Base-by-base conservation (phyloP, 2,329 filamentous ascomycete species). In the Akanthomyces uredinophilus region DNA sequence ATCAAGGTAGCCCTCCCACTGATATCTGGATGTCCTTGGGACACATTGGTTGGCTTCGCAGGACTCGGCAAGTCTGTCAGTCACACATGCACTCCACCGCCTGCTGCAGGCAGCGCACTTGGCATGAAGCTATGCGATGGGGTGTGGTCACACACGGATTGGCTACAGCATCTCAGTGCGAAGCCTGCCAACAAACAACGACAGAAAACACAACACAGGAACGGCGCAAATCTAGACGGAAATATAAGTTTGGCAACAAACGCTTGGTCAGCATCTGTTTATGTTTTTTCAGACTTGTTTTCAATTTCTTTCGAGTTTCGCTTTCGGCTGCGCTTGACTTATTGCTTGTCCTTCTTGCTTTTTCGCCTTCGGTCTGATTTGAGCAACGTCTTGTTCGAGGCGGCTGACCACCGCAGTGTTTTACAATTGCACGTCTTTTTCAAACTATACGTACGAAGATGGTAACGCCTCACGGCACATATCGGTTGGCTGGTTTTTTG, bases 391-490 rank as follows among this genome's bases (percentile, higher is more conserved):
- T 41, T 51, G 46, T 20, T 59, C 20, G 56, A 51, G 43, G 22
- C 44, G 43, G n/a, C 20, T 49, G n/a, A 37, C 5, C 29, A 27
- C 22, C 10, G 43, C 24, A 1, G 24, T 29, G 16, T 37, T 47
- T 44, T 47, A 20, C 41, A 60, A 46, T 27, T 44, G 20, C 29
- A 55, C 32, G 13, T 27, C 32, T 52, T 22, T 53, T 22, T 5
- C 68, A 70, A 66, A 67, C 66, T 60, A 52, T 16, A 51, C 32
- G 47, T 70, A 70, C 68, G 69, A 74, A 75, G 73, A 75, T 68
- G 71, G 72, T 70, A 69, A 70, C 66, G 74, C 74, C 74, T 75
- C 74, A 72, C 74, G 74, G 74, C 74, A 72, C 56, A 58, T 54
- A 54, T 61, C 49, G 59, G 59, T 61, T 61, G 59, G 59, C 50